These are phyloP conservation scores for Westerdykella aurantiaca DNA, from an alignment of 2,329 filamentous ascomycete genomes.

Conservation along the genomic window DNA sequence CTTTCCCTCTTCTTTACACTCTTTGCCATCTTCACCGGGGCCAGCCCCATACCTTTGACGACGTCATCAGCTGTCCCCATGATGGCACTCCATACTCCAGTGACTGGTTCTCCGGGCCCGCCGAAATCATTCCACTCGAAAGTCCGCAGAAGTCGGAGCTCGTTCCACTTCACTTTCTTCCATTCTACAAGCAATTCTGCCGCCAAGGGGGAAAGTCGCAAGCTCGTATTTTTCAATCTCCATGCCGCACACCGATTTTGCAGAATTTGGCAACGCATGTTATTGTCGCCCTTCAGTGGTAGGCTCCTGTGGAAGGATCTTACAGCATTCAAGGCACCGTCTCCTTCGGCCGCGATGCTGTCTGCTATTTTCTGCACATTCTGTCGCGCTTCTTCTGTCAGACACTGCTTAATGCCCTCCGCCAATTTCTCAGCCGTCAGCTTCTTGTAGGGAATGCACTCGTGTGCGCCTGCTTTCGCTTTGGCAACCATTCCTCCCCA, in stretches of 20 bases:
- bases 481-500: constrained; percentile 66
- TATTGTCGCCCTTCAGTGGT: constrained; percentile 39
- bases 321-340: constrained; percentile 66
- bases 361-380: constrained; percentile 57
- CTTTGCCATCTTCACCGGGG: constrained; percentile 58
- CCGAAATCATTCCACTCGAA: constrained; percentile 74
- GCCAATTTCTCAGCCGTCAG: constrained; percentile 59
- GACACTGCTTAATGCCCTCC: constrained; percentile 63
- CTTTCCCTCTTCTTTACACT: constrained; percentile 51
- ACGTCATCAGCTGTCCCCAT: constrained; percentile 54
- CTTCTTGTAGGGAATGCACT: constrained; percentile 61
- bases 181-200: constrained; percentile 59
- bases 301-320: constrained; percentile 60
- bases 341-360: constrained; percentile 56
- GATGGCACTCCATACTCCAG: constrained; percentile 58
- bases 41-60: constrained; percentile 57
- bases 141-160: constrained; percentile 59
- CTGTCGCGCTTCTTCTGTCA: constrained; percentile 55
- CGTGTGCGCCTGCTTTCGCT: constrained; percentile 58
- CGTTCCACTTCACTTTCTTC: constrained; percentile 58
- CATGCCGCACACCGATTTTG: constrained; percentile 60
- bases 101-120: constrained; percentile 67
- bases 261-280: constrained; percentile 62
- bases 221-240: constrained; percentile 55
- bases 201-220: constrained; percentile 59